A percentile compares a stretch with the other conserved stretches of the same genome.
Conservation (phyloP, 2,329 filamentous ascomycete species). For the Trichoderma lentiforme region DNA sequence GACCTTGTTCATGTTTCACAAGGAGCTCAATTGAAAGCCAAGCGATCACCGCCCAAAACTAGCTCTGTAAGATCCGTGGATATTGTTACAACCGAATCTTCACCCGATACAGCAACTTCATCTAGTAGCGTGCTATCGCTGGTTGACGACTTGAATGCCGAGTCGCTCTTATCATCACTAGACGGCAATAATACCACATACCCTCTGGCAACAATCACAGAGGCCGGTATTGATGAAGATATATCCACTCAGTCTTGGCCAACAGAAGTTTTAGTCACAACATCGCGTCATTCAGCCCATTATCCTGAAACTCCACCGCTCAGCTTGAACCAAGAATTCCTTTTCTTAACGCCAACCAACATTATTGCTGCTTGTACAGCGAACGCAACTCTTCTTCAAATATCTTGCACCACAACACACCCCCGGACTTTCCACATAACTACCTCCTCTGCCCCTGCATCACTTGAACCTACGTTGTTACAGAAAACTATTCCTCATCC, state of each 20-base stretch:
- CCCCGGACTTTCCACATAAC: background rate
- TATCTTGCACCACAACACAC: background rate
- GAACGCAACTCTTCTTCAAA: background rate
- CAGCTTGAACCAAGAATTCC: background rate
- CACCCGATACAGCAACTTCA: background rate
- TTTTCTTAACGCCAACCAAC: background rate
- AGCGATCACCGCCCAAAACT: background rate
- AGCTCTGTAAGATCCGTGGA: background rate
- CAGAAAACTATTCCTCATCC: background rate
- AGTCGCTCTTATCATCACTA: background rate
- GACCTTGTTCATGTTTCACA: background rate
- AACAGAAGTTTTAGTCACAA: background rate
- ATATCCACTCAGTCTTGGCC: background rate
- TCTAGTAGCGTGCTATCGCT: background rate
- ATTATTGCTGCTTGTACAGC: background rate
- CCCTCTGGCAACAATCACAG: background rate
- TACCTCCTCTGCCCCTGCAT: background rate
- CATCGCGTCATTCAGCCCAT: background rate
- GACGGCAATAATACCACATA: background rate
- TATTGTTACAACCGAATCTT: background rate
- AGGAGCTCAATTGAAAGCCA: background rate
- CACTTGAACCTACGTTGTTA: background rate
- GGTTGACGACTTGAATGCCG: background rate
- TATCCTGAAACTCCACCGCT: background rate
- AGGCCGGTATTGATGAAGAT: background rate